Base-by-base conservation (phyloP, 257 asterid species). In the Solanum sejunctum region DNA sequence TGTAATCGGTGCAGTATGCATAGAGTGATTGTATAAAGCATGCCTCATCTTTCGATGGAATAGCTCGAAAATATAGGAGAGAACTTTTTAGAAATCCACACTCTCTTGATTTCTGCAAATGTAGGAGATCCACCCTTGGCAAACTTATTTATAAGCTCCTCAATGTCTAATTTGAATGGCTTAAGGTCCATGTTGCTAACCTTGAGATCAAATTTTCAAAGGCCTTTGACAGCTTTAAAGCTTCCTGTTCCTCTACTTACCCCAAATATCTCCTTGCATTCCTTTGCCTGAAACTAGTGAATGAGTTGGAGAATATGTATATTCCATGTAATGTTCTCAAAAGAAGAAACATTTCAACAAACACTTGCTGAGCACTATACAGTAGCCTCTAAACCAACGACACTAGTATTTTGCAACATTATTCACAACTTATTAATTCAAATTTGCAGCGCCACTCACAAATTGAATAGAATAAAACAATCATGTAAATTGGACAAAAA, bases 11-110 rank as follows among this genome's bases (percentile, higher is more conserved):
- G 32, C 90, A 87, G 86, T 96, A 94, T 54, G 93, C 94, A 89
- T 91, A 96, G 41, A 96, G 83, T 32, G 99, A 93, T 91, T 93
- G 98, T 98, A 94, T 89, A 88, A 96, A 96, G 92, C 89, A 89
- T 81, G 95, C 94, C 86, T 89, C 96, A 89, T 93, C 90, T 77
- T 92, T 89, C 26, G 98, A 90, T 83, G 97, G 95, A 82, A 91
- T 88, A 32, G 95, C 97, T 96, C 97, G 26, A 92, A 96, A n/a
- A 96, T 90, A 87, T 81, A 93, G 55, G 97, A 90, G 97, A 90
- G 88, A 94, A 92, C 87, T 89, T 94, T 87, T 87, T 89, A 4
- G 91, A 92, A 84, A 91, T 90, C 99, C 98, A 96, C 13, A 92
- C 86, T 82, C 88, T 91, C 88, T 93, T 94, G 93, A 92, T 84